phyloP scores from a whole-genome alignment of 192 early-diverging fungal species.

The Coemansia sp. region DNA sequence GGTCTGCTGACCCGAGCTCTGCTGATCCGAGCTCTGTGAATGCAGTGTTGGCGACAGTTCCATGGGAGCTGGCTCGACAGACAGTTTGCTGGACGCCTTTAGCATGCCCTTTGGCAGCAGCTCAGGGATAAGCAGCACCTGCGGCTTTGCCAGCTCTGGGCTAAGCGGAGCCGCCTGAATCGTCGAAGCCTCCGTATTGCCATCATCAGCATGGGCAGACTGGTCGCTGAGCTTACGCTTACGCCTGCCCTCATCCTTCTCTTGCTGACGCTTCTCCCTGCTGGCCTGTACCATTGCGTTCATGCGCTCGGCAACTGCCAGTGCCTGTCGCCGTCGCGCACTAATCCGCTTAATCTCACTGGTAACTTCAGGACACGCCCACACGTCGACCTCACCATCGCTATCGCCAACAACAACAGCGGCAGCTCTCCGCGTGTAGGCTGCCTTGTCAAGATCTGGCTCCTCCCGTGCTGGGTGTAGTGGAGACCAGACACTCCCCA shows the following conservation, averaged over 20 bases:
- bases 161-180: neutral
- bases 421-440: neutral
- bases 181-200: neutral
- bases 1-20: neutral
- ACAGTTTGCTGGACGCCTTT: neutral
- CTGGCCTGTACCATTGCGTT: constrained; percentile 17
- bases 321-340: constrained; percentile 12
- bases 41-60: neutral
- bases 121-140: constrained; percentile 38
- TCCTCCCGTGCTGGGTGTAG: neutral
- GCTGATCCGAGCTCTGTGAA: no score
- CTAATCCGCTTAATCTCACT: constrained; percentile 1
- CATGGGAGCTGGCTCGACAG: neutral
- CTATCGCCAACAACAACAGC: no score
- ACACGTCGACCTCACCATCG: constrained; percentile 13
- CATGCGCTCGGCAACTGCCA: constrained; percentile 14
- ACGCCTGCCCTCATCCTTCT: neutral
- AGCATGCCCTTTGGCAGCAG: constrained; percentile 37
- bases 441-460: no score
- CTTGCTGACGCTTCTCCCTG: neutral
- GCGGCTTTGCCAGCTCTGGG: constrained; percentile 17
- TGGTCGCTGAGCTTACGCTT: constrained; percentile 7
- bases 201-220: neutral
- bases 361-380: constrained; percentile 30
- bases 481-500: constrained; percentile 21